phyloP scores from a whole-genome alignment of 345 rosid genomes.

The Jatropha curcas region DNA sequence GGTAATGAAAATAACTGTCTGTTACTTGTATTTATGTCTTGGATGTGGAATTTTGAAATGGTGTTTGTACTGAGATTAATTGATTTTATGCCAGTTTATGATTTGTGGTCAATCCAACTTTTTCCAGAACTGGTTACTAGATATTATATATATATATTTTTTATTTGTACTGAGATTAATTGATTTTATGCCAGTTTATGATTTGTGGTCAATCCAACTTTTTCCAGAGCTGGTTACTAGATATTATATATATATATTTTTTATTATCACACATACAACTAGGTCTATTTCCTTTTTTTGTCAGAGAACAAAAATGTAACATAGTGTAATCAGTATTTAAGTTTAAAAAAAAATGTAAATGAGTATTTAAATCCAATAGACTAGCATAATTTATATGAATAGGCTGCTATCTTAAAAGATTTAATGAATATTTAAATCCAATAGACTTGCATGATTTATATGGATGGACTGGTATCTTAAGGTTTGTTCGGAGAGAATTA shows the following conservation, averaged over 20 bases:
- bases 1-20: conserved; percentile 41
- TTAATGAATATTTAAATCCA: not conserved
- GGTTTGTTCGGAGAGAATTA: not conserved
- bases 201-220: not conserved
- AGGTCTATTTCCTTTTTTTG: not conserved
- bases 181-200: not conserved
- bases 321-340: not conserved
- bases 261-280: not conserved
- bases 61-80: not conserved
- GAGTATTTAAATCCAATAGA: no score
- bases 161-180: not conserved
- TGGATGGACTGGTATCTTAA: not conserved
- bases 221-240: not conserved
- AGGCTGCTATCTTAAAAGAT: not conserved
- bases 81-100: not conserved
- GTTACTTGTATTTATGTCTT: not conserved
- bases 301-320: not conserved
- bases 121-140: not conserved
- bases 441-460: not conserved
- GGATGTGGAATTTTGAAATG: not conserved
- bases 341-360: no score
- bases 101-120: not conserved
- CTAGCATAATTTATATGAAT: not conserved
- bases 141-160: no score
- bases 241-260: no score